Evolutionary conservation across 345 rosid genomes (phyloP).

Genomic region (Salix caprea): DNA sequence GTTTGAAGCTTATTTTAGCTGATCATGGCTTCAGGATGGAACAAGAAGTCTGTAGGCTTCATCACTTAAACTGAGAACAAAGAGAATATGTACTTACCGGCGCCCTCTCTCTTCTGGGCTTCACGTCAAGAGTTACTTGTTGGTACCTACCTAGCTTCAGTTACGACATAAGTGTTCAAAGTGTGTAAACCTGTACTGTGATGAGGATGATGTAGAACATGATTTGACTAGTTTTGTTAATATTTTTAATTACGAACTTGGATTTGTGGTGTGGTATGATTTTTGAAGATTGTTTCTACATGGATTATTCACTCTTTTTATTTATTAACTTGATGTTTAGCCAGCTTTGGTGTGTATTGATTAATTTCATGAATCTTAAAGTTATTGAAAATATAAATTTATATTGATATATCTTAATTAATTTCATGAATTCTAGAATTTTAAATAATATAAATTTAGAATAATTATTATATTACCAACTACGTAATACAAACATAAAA

Average conservation of each 20-base stretch:
- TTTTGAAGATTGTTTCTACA: background rate
- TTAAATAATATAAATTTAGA: too few species aligned
- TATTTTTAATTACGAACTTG: background rate
- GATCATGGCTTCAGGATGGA: background rate
- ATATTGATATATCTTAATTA: too few species aligned
- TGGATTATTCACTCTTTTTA: background rate
- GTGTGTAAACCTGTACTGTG: background rate
- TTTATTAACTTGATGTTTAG: too few species aligned
- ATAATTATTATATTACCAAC: too few species aligned
- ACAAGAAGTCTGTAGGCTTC: background rate
- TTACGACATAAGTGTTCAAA: background rate
- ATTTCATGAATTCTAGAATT: too few species aligned
- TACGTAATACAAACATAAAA: too few species aligned
- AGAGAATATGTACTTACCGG: background rate
- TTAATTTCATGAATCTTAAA: too few species aligned
- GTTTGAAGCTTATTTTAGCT: background rate
- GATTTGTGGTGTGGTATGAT: background rate
- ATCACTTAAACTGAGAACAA: background rate
- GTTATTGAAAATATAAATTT: too few species aligned
- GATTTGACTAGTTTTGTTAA: background rate
- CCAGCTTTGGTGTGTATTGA: too few species aligned
- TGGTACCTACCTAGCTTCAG: background rate
- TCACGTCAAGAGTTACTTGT: too few species aligned
- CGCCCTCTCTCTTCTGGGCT: background rate
- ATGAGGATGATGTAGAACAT: background rate